Base-by-base conservation (phyloP, 2,329 filamentous ascomycete genomes). In the Chaetomium sp. region DNA sequence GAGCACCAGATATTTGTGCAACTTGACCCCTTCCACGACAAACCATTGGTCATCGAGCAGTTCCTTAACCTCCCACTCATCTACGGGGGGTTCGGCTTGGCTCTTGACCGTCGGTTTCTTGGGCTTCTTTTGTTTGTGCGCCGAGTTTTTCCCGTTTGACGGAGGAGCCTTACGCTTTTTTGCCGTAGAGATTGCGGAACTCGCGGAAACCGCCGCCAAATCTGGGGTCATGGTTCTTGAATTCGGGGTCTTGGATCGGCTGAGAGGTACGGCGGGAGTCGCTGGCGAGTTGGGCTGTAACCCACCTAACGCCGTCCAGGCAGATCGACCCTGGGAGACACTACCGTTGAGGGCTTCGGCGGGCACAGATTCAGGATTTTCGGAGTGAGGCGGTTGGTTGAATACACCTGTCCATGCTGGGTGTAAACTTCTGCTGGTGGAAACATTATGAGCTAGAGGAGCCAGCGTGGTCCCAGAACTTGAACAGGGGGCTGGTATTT, bases 1-100 rank as follows among this genome's bases (percentile, higher is more conserved):
- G 6, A 76, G 74, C 1, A 84, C 79, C 35, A 75, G 70, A 65
- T 79, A 84, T 55, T 72, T 74, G 3, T 75, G 74, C 1, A 74
- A 68, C 7, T 67, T 67, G 2, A 61, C 64, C 4, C 71, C 71
- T 10, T 71, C 67, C 1, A 72, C 68, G 4, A 75, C 66, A 42
- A 71, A 66, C 4, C 72, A 50, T 12, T 68, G 67, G 55, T 75
- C 69, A n/a, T 66, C 61, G 14, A 62, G 61, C 35, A 58, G 62
- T 38, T 62, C 61, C 52, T 61, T 57, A 9, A 63, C 63, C 19
- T 66, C 57, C 44, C 71, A 64, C 1, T 60, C 63, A 4, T 61
- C 56, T 6, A 64, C 52, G 45, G 59, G 40, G 35, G 59, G 51
- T 50, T 64, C 43, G 34, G 61, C 54, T 47, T 61, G 41, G 36